These are phyloP conservation scores for Solanum aculeatissimum DNA, from an alignment of 305 asterid genomes.

Conservation along the genomic window DNA sequence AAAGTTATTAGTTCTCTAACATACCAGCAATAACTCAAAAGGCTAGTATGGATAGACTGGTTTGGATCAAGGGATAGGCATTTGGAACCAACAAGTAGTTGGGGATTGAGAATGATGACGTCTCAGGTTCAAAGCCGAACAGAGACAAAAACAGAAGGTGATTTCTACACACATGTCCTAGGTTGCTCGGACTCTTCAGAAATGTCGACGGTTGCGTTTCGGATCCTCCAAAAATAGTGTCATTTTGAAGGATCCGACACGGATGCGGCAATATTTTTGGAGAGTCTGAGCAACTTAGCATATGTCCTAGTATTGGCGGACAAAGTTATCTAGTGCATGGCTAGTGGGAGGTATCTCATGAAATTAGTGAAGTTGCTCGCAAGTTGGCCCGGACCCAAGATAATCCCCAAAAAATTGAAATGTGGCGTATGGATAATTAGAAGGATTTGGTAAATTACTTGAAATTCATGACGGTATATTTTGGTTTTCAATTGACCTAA, in stretches of 20 bases:
- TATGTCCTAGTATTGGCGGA: no score
- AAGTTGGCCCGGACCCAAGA: neutral
- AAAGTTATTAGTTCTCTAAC: neutral
- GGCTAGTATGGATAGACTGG: neutral
- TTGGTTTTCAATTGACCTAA: neutral
- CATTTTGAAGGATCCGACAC: no score
- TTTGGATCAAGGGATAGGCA: neutral
- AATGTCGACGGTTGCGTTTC: no score
- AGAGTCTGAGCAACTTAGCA: no score
- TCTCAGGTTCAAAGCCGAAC: no score
- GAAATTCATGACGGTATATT: neutral
- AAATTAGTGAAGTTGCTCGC: neutral
- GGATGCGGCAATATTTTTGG: no score
- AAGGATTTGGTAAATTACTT: neutral
- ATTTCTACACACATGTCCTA: no score
- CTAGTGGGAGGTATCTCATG: neutral
- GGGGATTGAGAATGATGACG: no score
- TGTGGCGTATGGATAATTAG: neutral
- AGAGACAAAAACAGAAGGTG: no score
- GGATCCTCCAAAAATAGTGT: no score
- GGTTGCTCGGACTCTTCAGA: no score
- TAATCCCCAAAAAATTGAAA: neutral
- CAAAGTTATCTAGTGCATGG: neutral
- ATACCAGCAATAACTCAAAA: neutral
- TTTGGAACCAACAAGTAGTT: no score